These are phyloP conservation scores for Suillus paluster DNA, from an alignment of 768 basidiomycete species.

Conservation along the genomic window DNA sequence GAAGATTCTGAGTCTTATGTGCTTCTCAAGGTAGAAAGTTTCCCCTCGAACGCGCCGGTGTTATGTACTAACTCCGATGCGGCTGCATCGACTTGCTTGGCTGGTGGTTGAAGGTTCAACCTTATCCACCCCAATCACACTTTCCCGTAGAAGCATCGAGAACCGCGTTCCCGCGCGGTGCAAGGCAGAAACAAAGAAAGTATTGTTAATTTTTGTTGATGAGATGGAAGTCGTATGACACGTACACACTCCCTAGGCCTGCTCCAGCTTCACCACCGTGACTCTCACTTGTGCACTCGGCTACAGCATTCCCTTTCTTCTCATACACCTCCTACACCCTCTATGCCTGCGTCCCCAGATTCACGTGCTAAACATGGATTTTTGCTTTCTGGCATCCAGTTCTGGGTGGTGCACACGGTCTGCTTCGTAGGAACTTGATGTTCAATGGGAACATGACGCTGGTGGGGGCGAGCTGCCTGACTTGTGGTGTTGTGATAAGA, in stretches of 20 bases:
- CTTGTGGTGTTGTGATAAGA: constrained; percentile 43
- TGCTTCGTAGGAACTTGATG: constrained; percentile 63
- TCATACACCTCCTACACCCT: constrained; percentile 59
- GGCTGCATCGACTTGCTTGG: constrained; percentile 86
- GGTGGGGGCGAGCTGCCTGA: constrained; percentile 34
- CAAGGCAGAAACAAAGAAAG: constrained; percentile 86
- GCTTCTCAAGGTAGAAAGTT: too few species aligned
- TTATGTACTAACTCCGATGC: too few species aligned
- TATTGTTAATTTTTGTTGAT: constrained; percentile 78
- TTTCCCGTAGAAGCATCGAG: constrained; percentile 54
- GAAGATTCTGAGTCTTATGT: too few species aligned
- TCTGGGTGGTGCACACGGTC: constrained; percentile 53
- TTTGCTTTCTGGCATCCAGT: constrained; percentile 74
- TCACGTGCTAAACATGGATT: constrained; percentile 7
- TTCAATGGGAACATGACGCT: constrained; percentile 62
- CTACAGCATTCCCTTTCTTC: constrained; percentile 77
- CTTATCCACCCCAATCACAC: constrained; percentile 13
- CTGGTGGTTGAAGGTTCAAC: constrained; percentile 95
- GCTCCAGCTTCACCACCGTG: constrained; percentile 55
- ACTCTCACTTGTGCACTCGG: constrained; percentile 72
- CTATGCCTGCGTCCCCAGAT: background rate
- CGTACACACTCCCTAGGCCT: constrained; percentile 23
- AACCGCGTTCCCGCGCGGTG: constrained; percentile 88
- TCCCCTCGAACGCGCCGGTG: too few species aligned
- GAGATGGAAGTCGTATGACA: constrained; percentile 88